A percentile compares a stretch with the other conserved stretches of the same genome.
These are phyloP conservation scores for Ettlia oleoabundans DNA, from an alignment of 139 green algal genomes.

Conservation along the genomic window DNA sequence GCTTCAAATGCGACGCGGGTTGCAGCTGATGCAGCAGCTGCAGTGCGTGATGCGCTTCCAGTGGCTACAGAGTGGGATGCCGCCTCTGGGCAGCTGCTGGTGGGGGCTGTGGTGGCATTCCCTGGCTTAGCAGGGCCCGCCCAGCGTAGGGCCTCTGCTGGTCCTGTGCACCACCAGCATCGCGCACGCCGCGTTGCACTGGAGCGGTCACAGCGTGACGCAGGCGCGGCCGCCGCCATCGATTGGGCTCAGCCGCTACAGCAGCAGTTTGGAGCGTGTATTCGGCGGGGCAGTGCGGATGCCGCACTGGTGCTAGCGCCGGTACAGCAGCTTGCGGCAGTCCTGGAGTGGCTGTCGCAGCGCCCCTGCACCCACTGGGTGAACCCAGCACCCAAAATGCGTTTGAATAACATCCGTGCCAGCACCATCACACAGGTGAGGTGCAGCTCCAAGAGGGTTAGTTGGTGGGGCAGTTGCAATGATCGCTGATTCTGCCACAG, in stretches of 20 bases:
- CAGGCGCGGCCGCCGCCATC: constrained; percentile 28
- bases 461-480: too few species aligned
- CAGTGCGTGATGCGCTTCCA: neutral
- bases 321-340: neutral
- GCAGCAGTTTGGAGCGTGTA: neutral
- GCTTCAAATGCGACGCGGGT: neutral
- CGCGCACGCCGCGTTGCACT: neutral
- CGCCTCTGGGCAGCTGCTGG: neutral
- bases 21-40: neutral
- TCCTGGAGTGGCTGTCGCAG: constrained; percentile 41
- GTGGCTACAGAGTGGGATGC: neutral
- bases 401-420: constrained; percentile 63
- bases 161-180: neutral
- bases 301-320: constrained; percentile 10
- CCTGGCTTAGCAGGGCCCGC: constrained; percentile 5
- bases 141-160: neutral
- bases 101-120: constrained; percentile 28
- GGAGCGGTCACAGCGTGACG: constrained; percentile 8
- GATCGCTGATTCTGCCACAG: too few species aligned
- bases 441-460: too few species aligned
- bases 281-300: neutral
- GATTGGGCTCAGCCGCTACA: constrained; percentile 36
- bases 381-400: constrained; percentile 36
- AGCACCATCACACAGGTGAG: constrained; percentile 63
- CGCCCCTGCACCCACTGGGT: constrained; percentile 60